phyloP scores from a whole-genome alignment of 331 rosid species.

The Prunus yedoensis region DNA sequence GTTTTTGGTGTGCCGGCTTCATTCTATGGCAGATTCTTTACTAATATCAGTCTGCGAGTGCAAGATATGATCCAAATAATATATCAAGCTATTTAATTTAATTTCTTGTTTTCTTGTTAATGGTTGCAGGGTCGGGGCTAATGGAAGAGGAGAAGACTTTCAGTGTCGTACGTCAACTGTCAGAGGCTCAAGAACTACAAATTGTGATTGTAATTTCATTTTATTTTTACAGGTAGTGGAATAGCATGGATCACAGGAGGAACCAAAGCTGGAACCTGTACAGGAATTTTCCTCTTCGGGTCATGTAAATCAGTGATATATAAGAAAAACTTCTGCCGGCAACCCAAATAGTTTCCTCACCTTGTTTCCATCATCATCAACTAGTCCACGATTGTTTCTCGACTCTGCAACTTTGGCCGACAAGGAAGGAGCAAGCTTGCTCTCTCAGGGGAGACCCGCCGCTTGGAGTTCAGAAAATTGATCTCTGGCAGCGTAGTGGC shows the following conservation, averaged over 20 bases:
- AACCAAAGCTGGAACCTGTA: slow-evolving; percentile 52
- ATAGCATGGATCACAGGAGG: neutral
- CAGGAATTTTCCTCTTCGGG: slow-evolving; percentile 68
- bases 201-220: neutral
- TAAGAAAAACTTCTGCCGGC: slow-evolving; percentile 88
- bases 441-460: slow-evolving; percentile 78
- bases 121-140: too few species aligned
- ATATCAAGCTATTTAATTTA: too few species aligned
- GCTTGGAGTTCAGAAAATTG: slow-evolving; percentile 86
- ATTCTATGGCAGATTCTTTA: too few species aligned
- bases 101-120: too few species aligned
- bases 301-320: slow-evolving; percentile 69
- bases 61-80: too few species aligned
- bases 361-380: slow-evolving; percentile 64
- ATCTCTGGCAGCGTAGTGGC: slow-evolving; percentile 67
- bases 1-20: too few species aligned
- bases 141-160: too few species aligned
- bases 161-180: too few species aligned
- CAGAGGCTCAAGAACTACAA: neutral
- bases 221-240: neutral
- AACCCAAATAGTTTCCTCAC: slow-evolving; percentile 60
- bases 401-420: slow-evolving; percentile 73
- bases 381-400: slow-evolving; percentile 77
- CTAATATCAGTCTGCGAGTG: too few species aligned
- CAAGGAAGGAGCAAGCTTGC: slow-evolving; percentile 76